Conservation (phyloP, 306 rosid genomes). For the Quercus cerris region DNA sequence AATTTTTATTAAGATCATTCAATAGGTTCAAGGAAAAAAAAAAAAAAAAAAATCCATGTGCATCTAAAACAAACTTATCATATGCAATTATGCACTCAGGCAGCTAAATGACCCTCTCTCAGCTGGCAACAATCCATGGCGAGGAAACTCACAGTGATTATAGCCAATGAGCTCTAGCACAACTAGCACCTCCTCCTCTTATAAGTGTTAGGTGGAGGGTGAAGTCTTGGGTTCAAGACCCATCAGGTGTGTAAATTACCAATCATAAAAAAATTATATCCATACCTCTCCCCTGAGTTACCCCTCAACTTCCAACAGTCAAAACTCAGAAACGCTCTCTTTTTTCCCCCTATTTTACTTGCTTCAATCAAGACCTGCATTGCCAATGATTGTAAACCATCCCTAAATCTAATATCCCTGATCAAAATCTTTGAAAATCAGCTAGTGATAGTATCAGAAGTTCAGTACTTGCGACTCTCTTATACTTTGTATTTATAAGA, state of each 20-base stretch:
- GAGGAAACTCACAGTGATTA: not conserved
- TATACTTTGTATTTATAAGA: not conserved
- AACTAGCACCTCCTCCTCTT: too few relatives aligned
- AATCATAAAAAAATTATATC: too few relatives aligned
- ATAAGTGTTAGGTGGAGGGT: too few relatives aligned
- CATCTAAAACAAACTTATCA: not conserved
- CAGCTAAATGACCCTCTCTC: not conserved
- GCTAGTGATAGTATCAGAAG: not conserved
- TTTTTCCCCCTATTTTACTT: not conserved
- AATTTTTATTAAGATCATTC: not conserved
- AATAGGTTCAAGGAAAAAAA: not conserved
- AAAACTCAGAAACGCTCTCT: not conserved
- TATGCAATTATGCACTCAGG: not conserved
- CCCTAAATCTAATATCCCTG: not conserved
- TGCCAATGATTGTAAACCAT: not conserved
- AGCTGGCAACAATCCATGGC: not conserved
- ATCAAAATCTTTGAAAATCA: not conserved
- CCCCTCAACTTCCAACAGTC: not conserved
- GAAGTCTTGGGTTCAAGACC: too few relatives aligned
- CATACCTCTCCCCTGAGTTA: not conserved
- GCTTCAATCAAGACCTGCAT: not conserved
- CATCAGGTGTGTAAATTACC: too few relatives aligned
- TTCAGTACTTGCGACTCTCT: not conserved
- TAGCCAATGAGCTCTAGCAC: not conserved
- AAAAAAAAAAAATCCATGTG: not conserved